Percentiles rank a stretch among this genome's conserved stretches.
Evolutionary conservation across 805 yeast species (phyloP).

Genomic region (Phaffomyces antillensis): DNA sequence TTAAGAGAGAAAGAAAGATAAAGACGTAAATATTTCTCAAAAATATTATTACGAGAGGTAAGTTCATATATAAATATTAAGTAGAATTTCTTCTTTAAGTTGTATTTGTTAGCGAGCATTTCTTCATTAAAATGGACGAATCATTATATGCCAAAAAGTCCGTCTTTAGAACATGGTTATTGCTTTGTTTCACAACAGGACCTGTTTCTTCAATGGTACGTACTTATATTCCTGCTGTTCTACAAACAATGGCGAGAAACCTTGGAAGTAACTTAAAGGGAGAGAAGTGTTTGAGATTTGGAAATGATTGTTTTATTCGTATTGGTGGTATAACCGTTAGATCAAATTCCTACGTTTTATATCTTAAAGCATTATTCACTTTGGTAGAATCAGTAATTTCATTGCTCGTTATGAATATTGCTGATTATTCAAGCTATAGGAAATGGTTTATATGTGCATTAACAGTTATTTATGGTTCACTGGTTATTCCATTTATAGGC

Average conservation of each 20-base stretch:
- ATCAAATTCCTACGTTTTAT: conserved; percentile 30
- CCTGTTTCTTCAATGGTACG: conserved; percentile 36
- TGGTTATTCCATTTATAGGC: conserved; percentile 32
- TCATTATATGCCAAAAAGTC: conserved; percentile 9
- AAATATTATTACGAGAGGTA: neutral
- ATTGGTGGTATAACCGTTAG: conserved; percentile 31
- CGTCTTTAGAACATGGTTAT: conserved; percentile 29
- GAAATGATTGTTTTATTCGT: conserved; percentile 32
- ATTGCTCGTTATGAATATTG: conserved; percentile 31
- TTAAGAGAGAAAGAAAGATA: neutral
- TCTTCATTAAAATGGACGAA: no score
- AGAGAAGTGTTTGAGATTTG: conserved; percentile 21
- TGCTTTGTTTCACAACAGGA: conserved; percentile 34
- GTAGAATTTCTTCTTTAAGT: no score
- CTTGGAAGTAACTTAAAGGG: conserved; percentile 27
- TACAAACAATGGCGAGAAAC: conserved; percentile 30
- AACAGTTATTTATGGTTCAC: conserved; percentile 26
- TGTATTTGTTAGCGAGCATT: no score
- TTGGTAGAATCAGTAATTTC: conserved; percentile 33
- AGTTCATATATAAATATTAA: no score
- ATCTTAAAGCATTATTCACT: conserved; percentile 31
- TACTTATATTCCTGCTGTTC: conserved; percentile 34
- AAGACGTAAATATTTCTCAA: neutral
- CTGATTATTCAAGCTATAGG: conserved; percentile 32
- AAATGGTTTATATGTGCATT: conserved; percentile 29